These are phyloP conservation scores for Grigorovia jiainica DNA, from an alignment of 805 yeast genomes.

Conservation along the genomic window DNA sequence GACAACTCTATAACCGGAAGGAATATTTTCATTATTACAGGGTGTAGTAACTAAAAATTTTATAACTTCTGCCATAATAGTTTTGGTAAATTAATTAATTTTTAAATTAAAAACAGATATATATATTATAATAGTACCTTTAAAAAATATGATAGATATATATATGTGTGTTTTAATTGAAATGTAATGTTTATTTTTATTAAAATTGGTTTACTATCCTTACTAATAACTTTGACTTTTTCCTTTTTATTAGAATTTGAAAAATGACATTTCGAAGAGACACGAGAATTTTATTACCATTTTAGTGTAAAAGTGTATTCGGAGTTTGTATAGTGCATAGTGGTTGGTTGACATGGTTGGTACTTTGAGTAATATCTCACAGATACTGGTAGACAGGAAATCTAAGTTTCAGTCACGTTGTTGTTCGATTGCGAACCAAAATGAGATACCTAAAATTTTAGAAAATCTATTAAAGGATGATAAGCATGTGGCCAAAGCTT, in stretches of 20 bases:
- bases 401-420: conserved; percentile 63
- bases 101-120: background rate
- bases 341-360: background rate
- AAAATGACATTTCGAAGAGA: background rate
- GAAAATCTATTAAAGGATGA: conserved; percentile 35
- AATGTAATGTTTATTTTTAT: no score
- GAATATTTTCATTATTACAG: conserved; percentile 10
- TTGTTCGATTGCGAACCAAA: conserved; percentile 29
- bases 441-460: conserved; percentile 37
- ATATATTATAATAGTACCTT: background rate
- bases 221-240: background rate
- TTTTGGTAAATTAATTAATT: no score
- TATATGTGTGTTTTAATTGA: no score
- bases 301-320: background rate
- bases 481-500: conserved; percentile 44
- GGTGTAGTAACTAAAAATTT: conserved; percentile 20
- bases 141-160: background rate
- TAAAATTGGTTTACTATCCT: background rate
- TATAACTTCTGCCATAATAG: conserved; percentile 3
- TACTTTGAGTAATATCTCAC: conserved; percentile 34
- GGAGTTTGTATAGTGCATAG: background rate
- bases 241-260: no score
- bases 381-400: conserved; percentile 38
- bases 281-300: background rate
- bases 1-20: conserved; percentile 17